phyloP scores from a whole-genome alignment of 805 yeast genomes.

The Suhomyces sp. region DNA sequence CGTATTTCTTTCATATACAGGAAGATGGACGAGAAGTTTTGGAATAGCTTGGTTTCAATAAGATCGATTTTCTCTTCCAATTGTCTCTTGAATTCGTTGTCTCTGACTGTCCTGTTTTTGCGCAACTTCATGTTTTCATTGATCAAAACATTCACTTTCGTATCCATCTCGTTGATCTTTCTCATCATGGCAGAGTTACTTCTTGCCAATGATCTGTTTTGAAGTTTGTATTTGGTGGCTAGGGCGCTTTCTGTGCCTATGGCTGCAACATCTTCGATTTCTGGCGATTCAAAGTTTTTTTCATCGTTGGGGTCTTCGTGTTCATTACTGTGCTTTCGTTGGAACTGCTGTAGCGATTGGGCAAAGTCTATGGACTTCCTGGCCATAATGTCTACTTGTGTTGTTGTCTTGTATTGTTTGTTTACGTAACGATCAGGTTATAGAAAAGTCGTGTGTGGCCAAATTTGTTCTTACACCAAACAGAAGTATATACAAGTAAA shows the following conservation, averaged over 20 bases:
- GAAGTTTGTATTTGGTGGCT: conserved; percentile 35
- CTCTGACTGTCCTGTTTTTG: conserved; percentile 28
- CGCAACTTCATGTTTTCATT: conserved; percentile 48
- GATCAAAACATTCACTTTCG: conserved; percentile 45
- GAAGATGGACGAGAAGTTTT: conserved; percentile 45
- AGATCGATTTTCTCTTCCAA: conserved; percentile 35
- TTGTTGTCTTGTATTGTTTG: not conserved
- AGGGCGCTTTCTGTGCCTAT: conserved; percentile 4
- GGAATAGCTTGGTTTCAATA: conserved; percentile 41
- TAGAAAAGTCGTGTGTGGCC: not conserved
- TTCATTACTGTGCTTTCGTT: not conserved
- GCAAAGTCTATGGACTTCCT: conserved; percentile 16
- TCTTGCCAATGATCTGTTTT: conserved; percentile 59
- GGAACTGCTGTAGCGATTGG: conserved; percentile 13
- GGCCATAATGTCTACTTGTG: conserved; percentile 6
- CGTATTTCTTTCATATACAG: conserved; percentile 42
- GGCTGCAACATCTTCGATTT: not conserved
- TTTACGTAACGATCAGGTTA: not conserved
- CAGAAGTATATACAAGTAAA: not conserved
- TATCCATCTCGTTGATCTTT: conserved; percentile 53
- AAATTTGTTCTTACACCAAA: not conserved
- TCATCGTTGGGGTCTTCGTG: not conserved
- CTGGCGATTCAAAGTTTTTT: not conserved
- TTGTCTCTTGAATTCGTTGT: conserved; percentile 19
- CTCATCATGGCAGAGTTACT: conserved; percentile 53